A percentile compares a stretch with the other conserved stretches of the same genome.
Evolutionary conservation across 2,329 filamentous ascomycete species (phyloP).

Genomic region (Aspergillus tanneri): DNA sequence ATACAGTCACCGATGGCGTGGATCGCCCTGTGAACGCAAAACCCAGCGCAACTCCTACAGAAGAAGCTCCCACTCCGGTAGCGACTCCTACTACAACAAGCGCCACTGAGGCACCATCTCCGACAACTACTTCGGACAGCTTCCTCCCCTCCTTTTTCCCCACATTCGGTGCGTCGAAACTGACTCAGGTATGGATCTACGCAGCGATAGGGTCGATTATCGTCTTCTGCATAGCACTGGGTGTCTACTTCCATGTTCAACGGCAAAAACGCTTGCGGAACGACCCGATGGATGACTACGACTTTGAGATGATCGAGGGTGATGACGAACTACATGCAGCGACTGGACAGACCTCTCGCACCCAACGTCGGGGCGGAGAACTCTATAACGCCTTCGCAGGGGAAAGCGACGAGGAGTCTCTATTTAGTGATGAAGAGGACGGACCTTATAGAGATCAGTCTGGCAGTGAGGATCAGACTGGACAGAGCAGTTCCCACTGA

Average conservation of each 20-base stretch:
- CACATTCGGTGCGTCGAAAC: conserved; percentile 82
- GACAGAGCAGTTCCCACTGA: conserved; percentile 13
- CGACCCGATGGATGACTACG: conserved; percentile 77
- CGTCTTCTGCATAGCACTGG: conserved; percentile 76
- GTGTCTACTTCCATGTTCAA: conserved; percentile 77
- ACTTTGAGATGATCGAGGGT: conserved; percentile 89
- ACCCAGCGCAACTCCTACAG: conserved; percentile 41
- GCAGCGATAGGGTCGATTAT: conserved; percentile 81
- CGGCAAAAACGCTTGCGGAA: conserved; percentile 74
- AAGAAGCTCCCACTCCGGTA: conserved; percentile 24
- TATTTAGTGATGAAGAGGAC: conserved; percentile 50
- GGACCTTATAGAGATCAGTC: conserved; percentile 37
- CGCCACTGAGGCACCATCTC: conserved; percentile 29
- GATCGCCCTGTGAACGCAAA: conserved; percentile 65
- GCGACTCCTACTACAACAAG: conserved; percentile 32
- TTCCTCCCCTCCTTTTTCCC: conserved; percentile 84
- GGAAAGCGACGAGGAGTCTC: conserved; percentile 72
- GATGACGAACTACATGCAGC: conserved; percentile 59
- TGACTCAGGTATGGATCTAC: conserved; percentile 91
- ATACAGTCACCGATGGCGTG: conserved; percentile 61
- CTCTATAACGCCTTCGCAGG: conserved; percentile 97
- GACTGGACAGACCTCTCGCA: conserved; percentile 51
- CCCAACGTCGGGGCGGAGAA: conserved; percentile 70
- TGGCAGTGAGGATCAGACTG: conserved; percentile 24
- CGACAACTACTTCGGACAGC: conserved; percentile 46